Percentiles rank a stretch among this genome's conserved stretches.
Evolutionary conservation across 2,329 filamentous ascomycete species (phyloP).

Genomic region (Trichoderma atrobrunneum): DNA sequence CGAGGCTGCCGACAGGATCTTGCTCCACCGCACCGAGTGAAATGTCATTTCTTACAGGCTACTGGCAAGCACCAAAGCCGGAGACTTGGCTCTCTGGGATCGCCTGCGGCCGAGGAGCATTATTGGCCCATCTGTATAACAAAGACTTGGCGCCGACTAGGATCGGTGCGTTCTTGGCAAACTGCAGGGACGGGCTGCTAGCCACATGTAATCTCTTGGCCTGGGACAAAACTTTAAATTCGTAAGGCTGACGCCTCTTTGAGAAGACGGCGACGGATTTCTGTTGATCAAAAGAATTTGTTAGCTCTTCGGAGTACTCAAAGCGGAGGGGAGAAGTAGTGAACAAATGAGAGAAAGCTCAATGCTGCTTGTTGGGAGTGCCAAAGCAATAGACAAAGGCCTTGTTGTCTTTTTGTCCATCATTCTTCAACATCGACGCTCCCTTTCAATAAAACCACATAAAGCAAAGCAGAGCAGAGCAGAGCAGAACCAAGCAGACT

Average conservation of each 20-base stretch:
- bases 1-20: neutral
- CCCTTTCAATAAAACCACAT: neutral
- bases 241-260: neutral
- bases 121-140: neutral
- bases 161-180: neutral
- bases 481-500: neutral
- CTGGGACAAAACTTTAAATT: neutral
- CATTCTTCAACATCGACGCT: neutral
- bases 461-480: neutral
- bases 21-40: neutral
- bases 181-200: neutral
- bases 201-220: neutral
- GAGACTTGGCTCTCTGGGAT: conserved; percentile 8
- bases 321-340: neutral
- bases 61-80: neutral
- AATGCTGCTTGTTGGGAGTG: neutral
- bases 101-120: neutral
- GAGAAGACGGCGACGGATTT: neutral
- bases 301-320: neutral
- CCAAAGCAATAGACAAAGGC: neutral
- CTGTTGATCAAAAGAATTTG: neutral
- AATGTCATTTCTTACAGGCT: conserved; percentile 1
- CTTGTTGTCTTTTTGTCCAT: neutral
- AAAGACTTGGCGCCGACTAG: neutral
- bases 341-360: neutral